phyloP scores from a whole-genome alignment of 805 yeast species.

The Lachancea mirantina region DNA sequence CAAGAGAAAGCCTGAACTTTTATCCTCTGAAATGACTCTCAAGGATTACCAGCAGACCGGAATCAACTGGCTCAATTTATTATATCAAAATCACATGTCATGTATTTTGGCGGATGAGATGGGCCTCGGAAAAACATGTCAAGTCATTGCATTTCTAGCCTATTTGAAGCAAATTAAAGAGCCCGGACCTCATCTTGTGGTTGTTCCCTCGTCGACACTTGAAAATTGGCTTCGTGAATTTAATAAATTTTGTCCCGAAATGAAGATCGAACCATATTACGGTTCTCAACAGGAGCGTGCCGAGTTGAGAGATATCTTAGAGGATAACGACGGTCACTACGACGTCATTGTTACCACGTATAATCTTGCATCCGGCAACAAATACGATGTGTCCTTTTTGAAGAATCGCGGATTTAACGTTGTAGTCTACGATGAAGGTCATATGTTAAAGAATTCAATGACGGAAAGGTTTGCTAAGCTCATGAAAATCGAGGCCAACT shows the following conservation, averaged over 20 bases:
- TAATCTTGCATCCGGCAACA: slow-evolving; percentile 80
- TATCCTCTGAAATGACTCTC: slow-evolving; percentile 57
- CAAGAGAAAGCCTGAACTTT: slow-evolving; percentile 60
- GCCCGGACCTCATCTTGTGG: slow-evolving; percentile 81
- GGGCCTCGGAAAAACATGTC: slow-evolving; percentile 97
- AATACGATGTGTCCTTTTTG: slow-evolving; percentile 73
- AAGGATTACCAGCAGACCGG: slow-evolving; percentile 97
- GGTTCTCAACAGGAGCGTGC: slow-evolving; percentile 82
- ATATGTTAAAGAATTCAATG: slow-evolving; percentile 83
- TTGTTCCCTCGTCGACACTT: slow-evolving; percentile 92
- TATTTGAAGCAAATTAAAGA: slow-evolving; percentile 58
- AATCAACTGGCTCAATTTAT: slow-evolving; percentile 79
- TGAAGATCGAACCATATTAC: slow-evolving; percentile 86
- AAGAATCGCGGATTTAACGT: slow-evolving; percentile 71
- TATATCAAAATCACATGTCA: slow-evolving; percentile 72
- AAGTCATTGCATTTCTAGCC: slow-evolving; percentile 88
- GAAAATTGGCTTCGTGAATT: slow-evolving; percentile 98
- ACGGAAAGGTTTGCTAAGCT: slow-evolving; percentile 83
- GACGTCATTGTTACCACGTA: slow-evolving; percentile 95
- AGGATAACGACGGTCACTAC: slow-evolving; percentile 44
- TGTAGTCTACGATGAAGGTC: slow-evolving; percentile 96
- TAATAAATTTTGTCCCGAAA: slow-evolving; percentile 73
- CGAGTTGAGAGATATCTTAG: slow-evolving; percentile 66
- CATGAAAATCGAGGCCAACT: slow-evolving; percentile 77
- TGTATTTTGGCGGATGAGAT: slow-evolving; percentile 97